Base-by-base conservation (phyloP, 2,329 filamentous ascomycete species). In the Xylaria sp. region DNA sequence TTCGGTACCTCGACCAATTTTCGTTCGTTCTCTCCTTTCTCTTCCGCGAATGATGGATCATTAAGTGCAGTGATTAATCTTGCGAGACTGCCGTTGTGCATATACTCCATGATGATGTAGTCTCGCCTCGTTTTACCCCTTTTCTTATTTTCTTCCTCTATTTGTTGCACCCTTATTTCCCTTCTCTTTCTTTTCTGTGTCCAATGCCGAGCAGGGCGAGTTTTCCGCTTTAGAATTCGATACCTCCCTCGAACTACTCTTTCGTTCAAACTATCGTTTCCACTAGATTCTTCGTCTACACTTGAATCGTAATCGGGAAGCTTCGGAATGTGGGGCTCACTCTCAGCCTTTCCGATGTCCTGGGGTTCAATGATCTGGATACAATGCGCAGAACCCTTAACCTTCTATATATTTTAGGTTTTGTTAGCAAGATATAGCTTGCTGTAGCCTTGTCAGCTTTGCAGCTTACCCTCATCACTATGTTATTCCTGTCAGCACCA, bases 331-430 rank as follows among this genome's bases (percentile, higher is more conserved):
- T 15, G 2, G 1, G 35, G 23, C 21, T 40, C 31, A 21, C 40
- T 54, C 21, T 53, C 25, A 7, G 31, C 14, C 15, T 43, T 50
- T 5, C 56, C 54, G 11, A 66, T 28, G 2, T 63, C 47, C 19
- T 51, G 11, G 4, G 60, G 57, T 0, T 66, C 57, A 11, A 71
- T 56, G 1, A 63, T 6, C 51, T 70, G 69, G 12, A 72, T 50
- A 31, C 63, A 67, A 35, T 71, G 70, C 9, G 70, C 70, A 11
- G 70, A 69, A 19, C 42, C 50, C 40, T 51, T 60, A 4, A 72
- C 52, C 66, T 71, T 70, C 70, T 72, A 45, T 9, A 8, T 6
- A 37, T 38, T 11, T n/a, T 7, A 17, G 19, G 25, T 25, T 21
- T 49, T 28, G 60, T 66, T 42, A 63, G 46, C 35, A 47, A 61